Conservation (phyloP, 2,329 filamentous ascomycete species). For the Colletotrichum lupini region DNA sequence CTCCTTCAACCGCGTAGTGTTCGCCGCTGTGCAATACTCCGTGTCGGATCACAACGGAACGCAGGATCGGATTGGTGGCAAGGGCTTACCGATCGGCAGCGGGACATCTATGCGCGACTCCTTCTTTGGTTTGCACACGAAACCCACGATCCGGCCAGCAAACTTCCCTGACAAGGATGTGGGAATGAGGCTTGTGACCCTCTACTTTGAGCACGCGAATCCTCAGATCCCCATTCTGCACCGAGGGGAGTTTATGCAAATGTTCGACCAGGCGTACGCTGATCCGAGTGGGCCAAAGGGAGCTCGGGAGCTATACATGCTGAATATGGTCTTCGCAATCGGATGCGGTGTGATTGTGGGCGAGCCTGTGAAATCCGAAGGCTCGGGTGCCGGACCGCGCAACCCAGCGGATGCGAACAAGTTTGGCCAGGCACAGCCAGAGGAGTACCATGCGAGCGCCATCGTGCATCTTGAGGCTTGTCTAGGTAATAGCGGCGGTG, state of each 20-base stretch:
- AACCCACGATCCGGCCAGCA: conserved; percentile 86
- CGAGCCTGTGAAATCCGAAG: conserved; percentile 63
- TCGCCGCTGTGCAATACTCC: conserved; percentile 86
- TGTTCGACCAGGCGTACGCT: conserved; percentile 85
- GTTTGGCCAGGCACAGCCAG: conserved; percentile 76
- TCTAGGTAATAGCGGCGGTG: conserved; percentile 85
- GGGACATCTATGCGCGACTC: conserved; percentile 92
- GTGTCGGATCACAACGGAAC: conserved; percentile 72
- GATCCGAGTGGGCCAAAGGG: conserved; percentile 74
- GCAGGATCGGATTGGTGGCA: conserved; percentile 42
- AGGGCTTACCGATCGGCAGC: conserved; percentile 60
- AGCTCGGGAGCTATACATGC: conserved; percentile 86
- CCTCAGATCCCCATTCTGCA: conserved; percentile 95
- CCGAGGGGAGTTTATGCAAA: conserved; percentile 86
- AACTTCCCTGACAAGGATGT: conserved; percentile 84
- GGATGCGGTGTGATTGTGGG: conserved; percentile 92
- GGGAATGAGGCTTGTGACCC: conserved; percentile 76
- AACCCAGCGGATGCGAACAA: conserved; percentile 42
- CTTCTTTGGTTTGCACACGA: conserved; percentile 96
- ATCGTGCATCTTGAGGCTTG: conserved; percentile 93
- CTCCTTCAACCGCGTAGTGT: conserved; percentile 93
- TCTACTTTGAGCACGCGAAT: conserved; percentile 97
- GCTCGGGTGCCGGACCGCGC: conserved; percentile 45
- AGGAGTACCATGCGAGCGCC: conserved; percentile 95
- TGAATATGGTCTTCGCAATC: conserved; percentile 98